Conservation (phyloP, 441 rosid species). For the Adansonia gregorii region DNA sequence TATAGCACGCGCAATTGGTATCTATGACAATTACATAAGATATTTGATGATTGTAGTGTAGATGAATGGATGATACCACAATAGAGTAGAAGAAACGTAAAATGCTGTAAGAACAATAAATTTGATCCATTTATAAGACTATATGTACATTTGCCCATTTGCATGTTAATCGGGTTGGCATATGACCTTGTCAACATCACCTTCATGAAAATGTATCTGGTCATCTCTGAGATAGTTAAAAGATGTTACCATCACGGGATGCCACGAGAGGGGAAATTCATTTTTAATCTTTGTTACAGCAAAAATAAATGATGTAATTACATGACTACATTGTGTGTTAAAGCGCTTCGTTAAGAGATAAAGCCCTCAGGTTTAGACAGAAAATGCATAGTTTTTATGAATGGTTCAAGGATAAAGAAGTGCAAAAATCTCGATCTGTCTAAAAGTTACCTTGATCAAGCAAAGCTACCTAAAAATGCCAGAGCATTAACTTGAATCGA, state of each 20-base stretch:
- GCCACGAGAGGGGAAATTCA: neutral
- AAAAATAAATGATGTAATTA: neutral
- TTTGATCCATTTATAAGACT: constrained; percentile 3
- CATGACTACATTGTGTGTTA: neutral
- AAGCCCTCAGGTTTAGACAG: neutral
- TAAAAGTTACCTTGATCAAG: neutral
- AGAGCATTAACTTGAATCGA: neutral
- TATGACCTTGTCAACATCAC: neutral
- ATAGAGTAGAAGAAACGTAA: neutral
- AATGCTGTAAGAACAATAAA: neutral
- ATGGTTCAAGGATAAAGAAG: neutral
- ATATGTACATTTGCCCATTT: neutral
- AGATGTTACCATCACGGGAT: too few species aligned
- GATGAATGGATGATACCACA: constrained; percentile 1
- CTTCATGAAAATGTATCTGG: neutral
- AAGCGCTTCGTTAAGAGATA: neutral
- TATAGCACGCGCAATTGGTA: constrained; percentile 78
- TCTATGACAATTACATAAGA: constrained; percentile 41
- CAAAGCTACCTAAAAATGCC: neutral
- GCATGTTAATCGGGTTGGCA: neutral
- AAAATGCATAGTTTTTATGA: neutral
- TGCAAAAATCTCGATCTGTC: neutral
- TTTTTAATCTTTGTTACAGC: neutral
- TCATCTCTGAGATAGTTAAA: neutral
- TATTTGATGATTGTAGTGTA: neutral